phyloP scores from a whole-genome alignment of 1,284 basidiomycete species.

The Cutaneotrichosporon sp. region DNA sequence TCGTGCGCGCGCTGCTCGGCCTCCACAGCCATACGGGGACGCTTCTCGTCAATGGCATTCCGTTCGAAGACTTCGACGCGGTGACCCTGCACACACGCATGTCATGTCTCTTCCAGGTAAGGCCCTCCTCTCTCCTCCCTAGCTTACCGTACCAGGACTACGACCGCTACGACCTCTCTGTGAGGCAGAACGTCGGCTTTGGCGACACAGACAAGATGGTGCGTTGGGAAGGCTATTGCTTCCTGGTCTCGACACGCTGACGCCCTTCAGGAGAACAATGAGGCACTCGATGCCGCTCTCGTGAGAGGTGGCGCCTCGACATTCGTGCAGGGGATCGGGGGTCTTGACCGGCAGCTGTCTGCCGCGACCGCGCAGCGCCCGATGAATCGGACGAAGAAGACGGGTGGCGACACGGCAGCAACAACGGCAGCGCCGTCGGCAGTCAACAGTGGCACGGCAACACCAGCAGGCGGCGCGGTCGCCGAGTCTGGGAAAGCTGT shows the following conservation, averaged over 20 bases:
- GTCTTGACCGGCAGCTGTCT: conserved; percentile 15
- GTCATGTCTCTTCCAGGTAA: conserved; percentile 64
- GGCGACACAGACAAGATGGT: conserved; percentile 59
- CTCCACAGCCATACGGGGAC: conserved; percentile 63
- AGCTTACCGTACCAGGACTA: conserved; percentile 62
- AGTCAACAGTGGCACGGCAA: neutral
- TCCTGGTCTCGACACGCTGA: neutral
- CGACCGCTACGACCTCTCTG: conserved; percentile 69
- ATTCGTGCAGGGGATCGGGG: conserved; percentile 28
- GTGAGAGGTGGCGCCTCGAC: conserved; percentile 65
- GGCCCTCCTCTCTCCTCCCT: neutral
- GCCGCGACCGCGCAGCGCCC: neutral
- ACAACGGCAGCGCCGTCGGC: neutral
- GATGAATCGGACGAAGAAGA: conserved; percentile 3
- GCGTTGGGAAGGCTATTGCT: neutral
- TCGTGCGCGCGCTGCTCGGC: conserved; percentile 73
- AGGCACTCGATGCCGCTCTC: conserved; percentile 63
- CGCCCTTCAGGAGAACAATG: conserved; percentile 26
- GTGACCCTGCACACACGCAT: conserved; percentile 68
- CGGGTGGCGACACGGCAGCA: neutral
- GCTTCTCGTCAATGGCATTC: conserved; percentile 66
- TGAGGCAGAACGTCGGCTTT: conserved; percentile 74
- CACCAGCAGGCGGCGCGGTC: neutral
- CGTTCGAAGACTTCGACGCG: conserved; percentile 65
- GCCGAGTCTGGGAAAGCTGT: neutral